Base-by-base conservation (phyloP, 2,329 filamentous ascomycete species). In the Aspergillus ibericus region DNA sequence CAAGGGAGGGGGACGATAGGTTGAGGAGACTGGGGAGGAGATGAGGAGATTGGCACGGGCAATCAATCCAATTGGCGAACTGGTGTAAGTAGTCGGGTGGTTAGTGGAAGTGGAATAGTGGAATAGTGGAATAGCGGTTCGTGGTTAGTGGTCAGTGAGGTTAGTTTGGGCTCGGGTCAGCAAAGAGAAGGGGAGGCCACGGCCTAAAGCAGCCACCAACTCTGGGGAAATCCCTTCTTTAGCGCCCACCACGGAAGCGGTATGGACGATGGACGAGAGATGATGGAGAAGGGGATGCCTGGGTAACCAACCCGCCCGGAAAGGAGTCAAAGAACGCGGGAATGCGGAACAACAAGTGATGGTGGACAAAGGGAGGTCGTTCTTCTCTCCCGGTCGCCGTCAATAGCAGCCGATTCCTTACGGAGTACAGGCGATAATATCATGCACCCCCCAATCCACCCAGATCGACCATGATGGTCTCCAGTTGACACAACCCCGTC, bases 21-120 rank as follows among this genome's bases (percentile, higher is more conserved):
- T 54, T 49, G 61, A 58, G 58, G 48, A 22, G 29, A 32, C 35
- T n/a, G 55, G 50, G 49, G 51, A 55, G 53, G 55, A 61, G 56
- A 55, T 42, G 56, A 53, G 46, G 56, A 53, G 46, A 36, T 25
- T 38, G 54, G 56, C 53, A 55, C 44, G 22, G 36, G 36, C 56
- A 48, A 25, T 34, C 56, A 50, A 55, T 44, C 54, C 59, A 59
- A 61, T 59, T 58, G 58, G 60, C 62, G 58, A 59, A 60, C 47
- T 36, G 49, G 58, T 44, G 27, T 4, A 29, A 29, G 27, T 29
- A 29, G 27, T 29, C 5, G 22, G 22, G 22, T 25, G 27, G 27
- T 29, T 8, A 4, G 27, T 29, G 8, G 25, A 4, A 7, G 25
- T 27, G 25, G 25, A 4, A 4, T 27, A 27, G 25, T 27, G 25